Evolutionary conservation across 169 alveolate genomes (phyloP).

Genomic region (Cytauxzoon felis): DNA sequence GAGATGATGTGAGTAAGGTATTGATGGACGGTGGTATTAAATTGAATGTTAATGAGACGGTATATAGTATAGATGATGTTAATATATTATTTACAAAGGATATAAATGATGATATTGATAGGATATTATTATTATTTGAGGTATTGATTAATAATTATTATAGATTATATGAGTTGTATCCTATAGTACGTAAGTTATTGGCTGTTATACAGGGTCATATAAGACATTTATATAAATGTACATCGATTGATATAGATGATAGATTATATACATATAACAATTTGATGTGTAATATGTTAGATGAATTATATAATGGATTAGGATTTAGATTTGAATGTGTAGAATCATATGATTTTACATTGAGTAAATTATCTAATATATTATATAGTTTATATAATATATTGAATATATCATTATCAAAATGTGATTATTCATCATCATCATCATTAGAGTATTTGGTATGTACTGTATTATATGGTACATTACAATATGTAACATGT

Average conservation of each 20-base stretch:
- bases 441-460: no score
- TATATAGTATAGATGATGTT: background rate
- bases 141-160: background rate
- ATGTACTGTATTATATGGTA: no score
- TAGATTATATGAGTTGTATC: conserved; percentile 18
- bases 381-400: background rate
- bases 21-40: no score
- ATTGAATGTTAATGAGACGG: no score
- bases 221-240: background rate
- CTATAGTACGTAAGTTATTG: conserved; percentile 35
- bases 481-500: no score
- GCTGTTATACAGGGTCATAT: conserved; percentile 31
- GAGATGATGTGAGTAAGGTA: background rate
- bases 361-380: background rate
- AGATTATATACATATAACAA: background rate
- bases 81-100: background rate
- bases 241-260: background rate
- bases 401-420: no score
- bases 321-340: background rate
- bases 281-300: conserved; percentile 15
- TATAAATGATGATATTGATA: background rate
- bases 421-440: no score
- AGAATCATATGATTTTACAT: no score
- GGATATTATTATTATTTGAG: conserved; percentile 6
- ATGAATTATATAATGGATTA: conserved; percentile 4